Conservation (phyloP, 176 grass and related monocot genomes). For the Stipa capillata region DNA sequence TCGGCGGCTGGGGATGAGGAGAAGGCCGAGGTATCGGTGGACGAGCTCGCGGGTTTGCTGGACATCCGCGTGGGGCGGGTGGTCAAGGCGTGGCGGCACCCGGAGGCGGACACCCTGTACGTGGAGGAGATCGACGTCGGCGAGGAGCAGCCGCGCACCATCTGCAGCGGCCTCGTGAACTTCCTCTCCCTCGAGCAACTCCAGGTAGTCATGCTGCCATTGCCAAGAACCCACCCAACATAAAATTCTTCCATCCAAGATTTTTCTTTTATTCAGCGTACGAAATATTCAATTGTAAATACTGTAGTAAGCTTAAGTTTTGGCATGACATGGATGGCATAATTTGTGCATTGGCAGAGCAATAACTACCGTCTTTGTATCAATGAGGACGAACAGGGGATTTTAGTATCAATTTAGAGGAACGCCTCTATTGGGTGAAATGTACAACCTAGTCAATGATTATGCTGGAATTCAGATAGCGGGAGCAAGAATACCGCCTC, state of each 20-base stretch:
- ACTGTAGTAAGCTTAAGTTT: background rate
- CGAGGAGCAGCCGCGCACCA: conserved; percentile 73
- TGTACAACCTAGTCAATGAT: background rate
- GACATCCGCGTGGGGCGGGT: conserved; percentile 81
- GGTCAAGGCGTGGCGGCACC: conserved; percentile 80
- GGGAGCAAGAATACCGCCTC: background rate
- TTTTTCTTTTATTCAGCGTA: background rate
- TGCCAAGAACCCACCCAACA: background rate
- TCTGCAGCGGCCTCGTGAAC: conserved; percentile 89
- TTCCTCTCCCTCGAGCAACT: conserved; percentile 63
- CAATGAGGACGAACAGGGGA: background rate
- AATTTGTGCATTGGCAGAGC: background rate
- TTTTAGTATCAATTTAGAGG: background rate
- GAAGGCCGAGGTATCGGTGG: conserved; percentile 31
- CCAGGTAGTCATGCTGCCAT: conserved; percentile 37
- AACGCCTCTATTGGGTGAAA: background rate
- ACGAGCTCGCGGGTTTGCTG: conserved; percentile 45
- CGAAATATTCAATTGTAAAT: background rate
- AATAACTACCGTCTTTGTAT: background rate
- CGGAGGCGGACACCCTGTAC: conserved; percentile 78
- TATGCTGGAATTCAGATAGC: background rate
- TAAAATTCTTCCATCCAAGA: background rate
- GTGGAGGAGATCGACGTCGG: conserved; percentile 93
- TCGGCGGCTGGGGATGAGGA: conserved; percentile 10
- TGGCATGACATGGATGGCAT: background rate